Evolutionary conservation across 2,329 filamentous ascomycete genomes (phyloP), one percentile per base, ranked within the genome.

Genomic region (Hymenoscyphus salicellus): DNA sequence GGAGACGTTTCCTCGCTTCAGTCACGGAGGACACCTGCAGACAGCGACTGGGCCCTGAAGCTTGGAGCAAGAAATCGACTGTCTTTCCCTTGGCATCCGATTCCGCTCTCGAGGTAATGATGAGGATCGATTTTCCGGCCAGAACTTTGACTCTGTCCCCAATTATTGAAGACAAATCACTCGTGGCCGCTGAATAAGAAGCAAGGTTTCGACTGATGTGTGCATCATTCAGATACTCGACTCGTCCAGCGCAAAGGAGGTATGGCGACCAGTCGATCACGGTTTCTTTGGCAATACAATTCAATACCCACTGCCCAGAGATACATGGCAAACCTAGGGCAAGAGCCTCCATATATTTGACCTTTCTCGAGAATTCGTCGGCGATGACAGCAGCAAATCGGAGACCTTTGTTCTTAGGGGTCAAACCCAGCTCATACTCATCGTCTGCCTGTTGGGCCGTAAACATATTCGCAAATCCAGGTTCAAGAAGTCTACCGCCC

Each of bases 321-420:
- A 99, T 81, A 72, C 93, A 97, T 0, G 95, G 95, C 0, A 99
- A 78, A 0, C 92, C 92, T 0, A 99, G 84, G 0, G 95, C 93
- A 1, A 99, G 84, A 0, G 95, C 95, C 78, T 98, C 93, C 83
- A 98, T 91, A 76, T 95, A 97, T 75, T 98, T 99, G 59, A 88
- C 86, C 68, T 92, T 93, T 57, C 94, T 87, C 6, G 91, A 95
- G 75, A 97, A 90, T 4, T 86, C 85, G 73, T 98, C 92, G 0
- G 93, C 89, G 65, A 99, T 91, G 16, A 98, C 80, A 3, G 92
- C 93, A 0, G 91, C 87, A 73, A 99, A 98, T 0, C 91, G 89
- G 0, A 88, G 80, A 1, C 83, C 78, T 41, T 79, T 73, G 26
- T 84, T 84, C 26, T 80, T 76, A 11, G 80, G 69, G 1, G 79